phyloP scores from a whole-genome alignment of 2,329 filamentous ascomycete genomes.

The Aspergillus sp. region DNA sequence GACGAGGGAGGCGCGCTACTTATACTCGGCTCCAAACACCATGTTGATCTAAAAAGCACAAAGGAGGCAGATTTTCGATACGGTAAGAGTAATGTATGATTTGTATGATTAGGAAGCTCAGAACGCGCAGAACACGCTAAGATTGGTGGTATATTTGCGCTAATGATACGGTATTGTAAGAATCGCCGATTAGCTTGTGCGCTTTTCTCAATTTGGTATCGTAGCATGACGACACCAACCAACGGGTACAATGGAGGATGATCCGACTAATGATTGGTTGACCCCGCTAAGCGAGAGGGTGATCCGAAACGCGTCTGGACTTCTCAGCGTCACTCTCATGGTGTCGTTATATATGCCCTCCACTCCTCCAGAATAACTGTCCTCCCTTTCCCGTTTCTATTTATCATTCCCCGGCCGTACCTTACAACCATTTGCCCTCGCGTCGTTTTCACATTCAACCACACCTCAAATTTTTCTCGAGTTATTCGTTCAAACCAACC shows the following conservation, averaged over 20 bases:
- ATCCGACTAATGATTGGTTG: slow-evolving; percentile 43
- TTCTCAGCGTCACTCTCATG: slow-evolving; percentile 44
- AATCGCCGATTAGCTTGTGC: slow-evolving; percentile 22
- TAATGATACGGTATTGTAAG: slow-evolving; percentile 20
- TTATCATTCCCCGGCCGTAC: slow-evolving; percentile 2
- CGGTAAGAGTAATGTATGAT: slow-evolving; percentile 44
- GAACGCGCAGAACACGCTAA: slow-evolving; percentile 22
- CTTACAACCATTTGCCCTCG: background rate
- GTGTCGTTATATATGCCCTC: slow-evolving; percentile 46
- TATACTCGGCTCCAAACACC: slow-evolving; percentile 44
- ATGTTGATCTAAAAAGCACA: slow-evolving; percentile 46
- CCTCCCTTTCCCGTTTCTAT: slow-evolving; percentile 23
- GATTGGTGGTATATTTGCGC: slow-evolving; percentile 15
- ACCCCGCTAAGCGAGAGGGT: slow-evolving; percentile 44
- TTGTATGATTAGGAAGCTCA: slow-evolving; percentile 42
- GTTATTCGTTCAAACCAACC: slow-evolving; percentile 55
- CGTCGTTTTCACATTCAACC: slow-evolving; percentile 17
- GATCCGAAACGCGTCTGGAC: slow-evolving; percentile 45
- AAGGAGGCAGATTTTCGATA: slow-evolving; percentile 50
- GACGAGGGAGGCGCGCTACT: slow-evolving; percentile 44
- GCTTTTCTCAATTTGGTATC: slow-evolving; percentile 31
- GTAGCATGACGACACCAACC: slow-evolving; percentile 15
- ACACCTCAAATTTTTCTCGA: slow-evolving; percentile 17
- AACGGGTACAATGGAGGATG: slow-evolving; percentile 23
- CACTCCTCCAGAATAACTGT: slow-evolving; percentile 34